Evolutionary conservation across 2,329 filamentous ascomycete species (phyloP), one percentile per base, ranked within the genome.

Genomic region (Penicillium aurantiogriseum): DNA sequence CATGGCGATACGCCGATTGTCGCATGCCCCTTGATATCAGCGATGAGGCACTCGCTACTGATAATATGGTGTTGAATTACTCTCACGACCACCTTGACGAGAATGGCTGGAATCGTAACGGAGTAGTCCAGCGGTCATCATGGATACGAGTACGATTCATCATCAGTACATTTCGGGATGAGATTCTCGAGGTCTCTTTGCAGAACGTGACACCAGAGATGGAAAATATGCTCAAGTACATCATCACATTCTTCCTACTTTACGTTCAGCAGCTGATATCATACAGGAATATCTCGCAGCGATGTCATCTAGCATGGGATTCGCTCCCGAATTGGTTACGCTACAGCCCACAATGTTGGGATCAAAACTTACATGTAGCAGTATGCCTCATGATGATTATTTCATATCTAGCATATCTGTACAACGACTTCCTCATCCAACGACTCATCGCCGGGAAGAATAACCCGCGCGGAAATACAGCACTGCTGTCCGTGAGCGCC

Each of bases 331-430:
- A 10, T 10, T 64, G 65, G 42, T 38, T 71, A n/a, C 65, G 57
- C 15, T 68, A 68, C 36, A 61, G 55, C 10, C 43, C 61, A 8
- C 42, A 55, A 35, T 57, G 54, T n/a, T 67, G 64, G 63, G 56
- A 64, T 3, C 33, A 54, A 2, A 51, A 48, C n/a, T 42, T 68
- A 7, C 66, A 69, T 2, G 48, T 68, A 1, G 61, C 57, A 17
- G 63, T 70, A 2, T 69, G 68, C 23, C 59, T 77, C 1, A 74
- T 76, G 73, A 63, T 74, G 4, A 57, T 64, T 5, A 46, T 67
- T 4, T 62, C 59, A 5, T 69, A 68, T 45, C 43, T 70, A 2
- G 57, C 61, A 13, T 68, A 70, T 27, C 61, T 70, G 0, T 70
- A 69, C 45, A 70, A 69, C 19, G 63, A 67, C 7, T 69, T 70